Percentiles rank a stretch among this genome's conserved stretches.
Conservation (phyloP, 2,329 filamentous ascomycete species). For the Aspergillus ochraceoroseus region DNA sequence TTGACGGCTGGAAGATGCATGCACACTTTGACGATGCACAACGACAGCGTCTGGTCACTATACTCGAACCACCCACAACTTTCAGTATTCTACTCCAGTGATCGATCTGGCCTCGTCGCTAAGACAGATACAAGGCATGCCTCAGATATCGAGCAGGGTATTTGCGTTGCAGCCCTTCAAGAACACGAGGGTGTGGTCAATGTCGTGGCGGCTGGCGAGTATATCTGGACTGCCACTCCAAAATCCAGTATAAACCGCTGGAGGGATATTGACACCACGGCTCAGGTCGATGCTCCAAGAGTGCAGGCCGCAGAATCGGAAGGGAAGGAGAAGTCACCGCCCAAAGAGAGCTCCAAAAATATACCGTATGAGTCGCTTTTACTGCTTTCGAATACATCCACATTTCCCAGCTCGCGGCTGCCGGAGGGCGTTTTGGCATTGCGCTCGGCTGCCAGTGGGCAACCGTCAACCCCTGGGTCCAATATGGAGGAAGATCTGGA, state of each 20-base stretch:
- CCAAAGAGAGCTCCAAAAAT: conserved; percentile 37
- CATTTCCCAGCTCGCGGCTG: conserved; percentile 60
- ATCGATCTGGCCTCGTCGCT: conserved; percentile 86
- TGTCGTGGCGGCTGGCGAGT: conserved; percentile 60
- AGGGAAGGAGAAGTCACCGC: conserved; percentile 15
- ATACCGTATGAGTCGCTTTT: conserved; percentile 76
- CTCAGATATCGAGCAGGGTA: conserved; percentile 75
- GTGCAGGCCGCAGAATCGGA: conserved; percentile 5
- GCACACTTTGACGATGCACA: conserved; percentile 98
- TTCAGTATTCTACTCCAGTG: conserved; percentile 88
- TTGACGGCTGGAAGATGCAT: conserved; percentile 92
- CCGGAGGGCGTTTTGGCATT: conserved; percentile 54
- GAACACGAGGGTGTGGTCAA: conserved; percentile 71
- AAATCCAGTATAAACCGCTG: conserved; percentile 90
- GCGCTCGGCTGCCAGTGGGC: conserved; percentile 46
- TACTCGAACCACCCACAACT: conserved; percentile 83
- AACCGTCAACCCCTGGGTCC: conserved; percentile 54
- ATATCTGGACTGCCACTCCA: conserved; percentile 85
- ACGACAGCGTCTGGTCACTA: conserved; percentile 94
- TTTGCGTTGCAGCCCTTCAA: conserved; percentile 85
- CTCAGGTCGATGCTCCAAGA: conserved; percentile 56
- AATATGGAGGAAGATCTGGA: conserved; percentile 49
- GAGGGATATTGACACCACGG: conserved; percentile 75
- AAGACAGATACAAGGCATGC: conserved; percentile 85
- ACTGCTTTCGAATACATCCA: conserved; percentile 75